phyloP scores from a whole-genome alignment of 805 yeast species.

The Hanseniaspora occidentalis region DNA sequence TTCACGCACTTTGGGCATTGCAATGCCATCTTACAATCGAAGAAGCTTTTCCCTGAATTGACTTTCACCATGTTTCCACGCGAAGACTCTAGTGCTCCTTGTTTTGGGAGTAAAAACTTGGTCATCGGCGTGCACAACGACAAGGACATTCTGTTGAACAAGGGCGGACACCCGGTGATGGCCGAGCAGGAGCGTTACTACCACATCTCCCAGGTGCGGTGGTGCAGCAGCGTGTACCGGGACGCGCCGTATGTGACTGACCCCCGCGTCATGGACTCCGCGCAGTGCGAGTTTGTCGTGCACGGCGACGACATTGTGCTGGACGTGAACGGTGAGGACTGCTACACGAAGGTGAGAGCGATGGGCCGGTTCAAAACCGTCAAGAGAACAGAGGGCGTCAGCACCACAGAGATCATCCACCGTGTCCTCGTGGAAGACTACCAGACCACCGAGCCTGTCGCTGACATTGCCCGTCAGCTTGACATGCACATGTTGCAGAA shows the following conservation, averaged over 20 bases:
- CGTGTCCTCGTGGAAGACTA: conserved; percentile 46
- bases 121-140: conserved; percentile 75
- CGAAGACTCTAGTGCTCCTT: conserved; percentile 3
- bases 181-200: conserved; percentile 57
- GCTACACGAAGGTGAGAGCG: conserved; percentile 75
- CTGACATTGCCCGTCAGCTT: conserved; percentile 6
- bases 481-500: conserved; percentile 18
- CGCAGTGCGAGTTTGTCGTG: conserved; percentile 79
- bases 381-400: conserved; percentile 84
- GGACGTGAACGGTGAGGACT: conserved; percentile 90
- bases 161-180: conserved; percentile 97
- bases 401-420: conserved; percentile 90
- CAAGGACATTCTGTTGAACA: conserved; percentile 67
- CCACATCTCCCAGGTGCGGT: conserved; percentile 85
- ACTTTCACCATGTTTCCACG: conserved; percentile 30
- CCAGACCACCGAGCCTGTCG: conserved; percentile 3
- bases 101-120: not conserved
- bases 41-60: conserved; percentile 64
- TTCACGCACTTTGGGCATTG: conserved; percentile 98
- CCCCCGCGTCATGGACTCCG: conserved; percentile 61
- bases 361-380: conserved; percentile 83
- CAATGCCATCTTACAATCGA: conserved; percentile 90
- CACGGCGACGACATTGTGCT: conserved; percentile 98
- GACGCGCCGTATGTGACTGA: conserved; percentile 87
- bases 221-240: conserved; percentile 64